A percentile compares a stretch with the other conserved stretches of the same genome.
Conservation (phyloP, 2,329 filamentous ascomycete species). For the Epicoccum sorghinum region DNA sequence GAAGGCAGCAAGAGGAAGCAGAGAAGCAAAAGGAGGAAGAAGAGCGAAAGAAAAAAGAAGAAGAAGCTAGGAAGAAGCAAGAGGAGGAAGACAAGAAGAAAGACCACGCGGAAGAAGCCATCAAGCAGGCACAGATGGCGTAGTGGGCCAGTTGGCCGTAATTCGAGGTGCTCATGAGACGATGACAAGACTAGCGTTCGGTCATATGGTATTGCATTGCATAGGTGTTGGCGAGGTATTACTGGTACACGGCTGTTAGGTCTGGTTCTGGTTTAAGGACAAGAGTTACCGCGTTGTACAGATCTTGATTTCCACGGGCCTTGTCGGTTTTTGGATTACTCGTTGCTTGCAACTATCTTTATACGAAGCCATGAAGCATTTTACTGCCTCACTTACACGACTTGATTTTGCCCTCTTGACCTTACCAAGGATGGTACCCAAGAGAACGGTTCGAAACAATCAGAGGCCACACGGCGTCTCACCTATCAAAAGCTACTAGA, state of each 20-base stretch:
- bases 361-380: too few species aligned
- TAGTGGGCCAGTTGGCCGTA: constrained; percentile 29
- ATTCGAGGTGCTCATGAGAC: neutral
- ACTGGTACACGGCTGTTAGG: neutral
- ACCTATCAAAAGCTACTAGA: too few species aligned
- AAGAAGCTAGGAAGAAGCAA: constrained; percentile 18
- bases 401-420: too few species aligned
- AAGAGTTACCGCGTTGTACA: neutral
- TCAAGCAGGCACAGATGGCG: constrained; percentile 23
- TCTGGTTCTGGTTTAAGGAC: too few species aligned
- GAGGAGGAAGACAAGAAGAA: constrained; percentile 10
- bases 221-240: constrained; percentile 4
- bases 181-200: neutral
- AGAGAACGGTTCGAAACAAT: too few species aligned
- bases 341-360: too few species aligned
- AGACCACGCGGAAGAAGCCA: constrained; percentile 12
- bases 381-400: too few species aligned
- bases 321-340: too few species aligned
- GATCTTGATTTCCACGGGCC: too few species aligned
- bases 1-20: constrained; percentile 20
- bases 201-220: constrained; percentile 3
- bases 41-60: constrained; percentile 16
- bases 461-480: too few species aligned
- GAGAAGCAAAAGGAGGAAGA: constrained; percentile 2
- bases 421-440: too few species aligned